Percentiles rank a stretch among this genome's conserved stretches.
phyloP scores from a whole-genome alignment of 1,284 basidiomycete genomes.

The Leccinum huronense region DNA sequence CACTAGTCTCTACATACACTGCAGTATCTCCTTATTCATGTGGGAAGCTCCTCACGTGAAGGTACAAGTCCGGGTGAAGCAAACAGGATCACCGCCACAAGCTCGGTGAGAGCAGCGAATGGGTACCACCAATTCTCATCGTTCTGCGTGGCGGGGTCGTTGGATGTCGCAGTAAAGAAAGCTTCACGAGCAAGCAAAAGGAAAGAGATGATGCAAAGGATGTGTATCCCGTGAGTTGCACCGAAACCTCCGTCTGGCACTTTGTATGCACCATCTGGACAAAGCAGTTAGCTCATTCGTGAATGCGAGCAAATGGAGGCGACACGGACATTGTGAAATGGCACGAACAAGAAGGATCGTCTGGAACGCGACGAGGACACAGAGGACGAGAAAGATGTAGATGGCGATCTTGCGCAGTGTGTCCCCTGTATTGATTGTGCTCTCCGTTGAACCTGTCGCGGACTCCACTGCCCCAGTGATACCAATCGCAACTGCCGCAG shows the following conservation, averaged over 20 bases:
- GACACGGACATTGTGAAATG: constrained; percentile 25
- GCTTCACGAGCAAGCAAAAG: constrained; percentile 44
- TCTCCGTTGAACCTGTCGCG: constrained; percentile 16
- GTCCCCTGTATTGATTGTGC: constrained; percentile 20
- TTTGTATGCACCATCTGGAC: constrained; percentile 27
- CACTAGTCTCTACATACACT: not conserved
- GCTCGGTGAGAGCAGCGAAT: constrained; percentile 44
- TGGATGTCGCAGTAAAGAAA: constrained; percentile 41
- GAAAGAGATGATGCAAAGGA: constrained; percentile 40
- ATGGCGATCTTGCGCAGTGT: constrained; percentile 38
- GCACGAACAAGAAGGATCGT: constrained; percentile 36
- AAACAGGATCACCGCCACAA: constrained; percentile 43
- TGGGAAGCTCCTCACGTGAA: constrained; percentile 29
- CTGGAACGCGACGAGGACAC: constrained; percentile 40
- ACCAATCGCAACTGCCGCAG: constrained; percentile 40
- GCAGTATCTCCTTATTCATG: constrained; percentile 12
- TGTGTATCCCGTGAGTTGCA: constrained; percentile 33
- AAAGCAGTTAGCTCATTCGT: constrained; percentile 5
- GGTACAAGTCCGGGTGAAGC: constrained; percentile 45
- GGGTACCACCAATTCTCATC: constrained; percentile 49
- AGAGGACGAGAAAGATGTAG: constrained; percentile 47
- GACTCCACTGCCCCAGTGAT: constrained; percentile 36
- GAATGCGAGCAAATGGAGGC: not conserved
- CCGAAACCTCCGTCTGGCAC: constrained; percentile 27
- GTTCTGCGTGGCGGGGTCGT: constrained; percentile 31